These are phyloP conservation scores for Backusella circina DNA, from an alignment of 192 early-diverging fungal genomes.

Conservation along the genomic window DNA sequence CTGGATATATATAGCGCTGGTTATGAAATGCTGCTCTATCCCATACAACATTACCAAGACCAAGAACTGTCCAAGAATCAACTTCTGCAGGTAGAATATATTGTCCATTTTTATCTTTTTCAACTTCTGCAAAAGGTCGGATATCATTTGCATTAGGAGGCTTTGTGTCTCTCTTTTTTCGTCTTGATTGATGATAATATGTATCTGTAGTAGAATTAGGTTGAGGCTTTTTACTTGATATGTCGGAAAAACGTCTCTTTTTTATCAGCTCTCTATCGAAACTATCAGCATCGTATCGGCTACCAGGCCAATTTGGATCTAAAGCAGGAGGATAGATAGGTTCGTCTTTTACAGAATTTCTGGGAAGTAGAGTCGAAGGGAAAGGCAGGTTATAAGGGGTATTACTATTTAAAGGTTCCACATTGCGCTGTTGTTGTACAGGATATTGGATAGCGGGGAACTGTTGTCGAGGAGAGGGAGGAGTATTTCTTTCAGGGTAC, in stretches of 20 bases:
- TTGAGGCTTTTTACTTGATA: not conserved
- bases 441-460: not conserved
- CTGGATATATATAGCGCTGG: constrained; percentile 90
- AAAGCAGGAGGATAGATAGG: not conserved
- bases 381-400: not conserved
- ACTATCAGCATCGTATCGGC: constrained; percentile 1
- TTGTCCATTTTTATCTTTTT: constrained; percentile 57
- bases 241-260: not conserved
- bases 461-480: not conserved
- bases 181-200: constrained; percentile 23
- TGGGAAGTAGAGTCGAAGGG: not conserved
- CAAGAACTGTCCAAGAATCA: constrained; percentile 72
- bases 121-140: constrained; percentile 33
- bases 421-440: not conserved
- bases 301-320: constrained; percentile 11
- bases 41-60: constrained; percentile 68
- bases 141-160: constrained; percentile 34
- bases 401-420: not conserved
- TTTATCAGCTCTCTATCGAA: not conserved
- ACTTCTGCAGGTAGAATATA: constrained; percentile 76
- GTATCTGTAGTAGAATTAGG: not conserved
- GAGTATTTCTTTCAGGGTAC: not conserved
- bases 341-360: not conserved
- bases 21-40: constrained; percentile 81
- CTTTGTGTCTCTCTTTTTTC: constrained; percentile 36